These are phyloP conservation scores for Melocanna baccifera DNA, from an alignment of 176 grass and related monocot species.

Conservation along the genomic window DNA sequence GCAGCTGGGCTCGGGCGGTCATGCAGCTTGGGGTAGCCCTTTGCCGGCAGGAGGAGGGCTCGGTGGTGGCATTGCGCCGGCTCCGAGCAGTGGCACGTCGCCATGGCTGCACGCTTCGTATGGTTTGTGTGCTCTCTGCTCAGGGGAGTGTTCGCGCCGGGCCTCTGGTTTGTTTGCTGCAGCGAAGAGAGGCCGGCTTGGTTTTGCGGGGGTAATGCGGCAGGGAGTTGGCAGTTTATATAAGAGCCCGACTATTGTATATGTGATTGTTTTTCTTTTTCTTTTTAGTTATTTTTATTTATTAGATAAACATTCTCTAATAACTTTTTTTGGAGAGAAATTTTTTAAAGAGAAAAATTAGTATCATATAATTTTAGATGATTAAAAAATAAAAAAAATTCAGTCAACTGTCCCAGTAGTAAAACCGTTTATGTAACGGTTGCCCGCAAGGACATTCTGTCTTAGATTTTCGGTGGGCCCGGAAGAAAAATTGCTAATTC, in stretches of 20 bases:
- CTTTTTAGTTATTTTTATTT: too few relatives aligned
- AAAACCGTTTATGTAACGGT: conserved; percentile 30
- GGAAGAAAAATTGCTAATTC: not conserved
- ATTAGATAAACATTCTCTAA: too few relatives aligned
- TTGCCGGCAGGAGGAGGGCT: conserved; percentile 5
- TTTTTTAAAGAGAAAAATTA: too few relatives aligned
- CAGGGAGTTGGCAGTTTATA: conserved; percentile 23
- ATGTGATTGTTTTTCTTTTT: too few relatives aligned
- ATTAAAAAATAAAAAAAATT: too few relatives aligned
- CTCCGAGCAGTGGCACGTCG: conserved; percentile 40
- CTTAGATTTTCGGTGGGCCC: conserved; percentile 25
- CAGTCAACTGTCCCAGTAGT: too few relatives aligned
- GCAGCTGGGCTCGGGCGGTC: not conserved
- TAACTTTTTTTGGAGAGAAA: too few relatives aligned
- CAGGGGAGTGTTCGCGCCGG: conserved; percentile 18
- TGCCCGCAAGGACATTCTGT: not conserved
- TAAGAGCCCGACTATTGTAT: too few relatives aligned
- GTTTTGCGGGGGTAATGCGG: conserved; percentile 1
- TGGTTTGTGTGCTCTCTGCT: not conserved
- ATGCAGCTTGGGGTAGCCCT: conserved; percentile 32
- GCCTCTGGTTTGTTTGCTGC: conserved; percentile 39
- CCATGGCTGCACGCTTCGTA: conserved; percentile 19
- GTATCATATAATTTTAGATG: too few relatives aligned
- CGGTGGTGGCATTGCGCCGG: conserved; percentile 46
- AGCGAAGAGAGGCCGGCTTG: not conserved